Conservation (phyloP, 2,329 filamentous ascomycete species). For the Kalaharituber pfeilii region DNA sequence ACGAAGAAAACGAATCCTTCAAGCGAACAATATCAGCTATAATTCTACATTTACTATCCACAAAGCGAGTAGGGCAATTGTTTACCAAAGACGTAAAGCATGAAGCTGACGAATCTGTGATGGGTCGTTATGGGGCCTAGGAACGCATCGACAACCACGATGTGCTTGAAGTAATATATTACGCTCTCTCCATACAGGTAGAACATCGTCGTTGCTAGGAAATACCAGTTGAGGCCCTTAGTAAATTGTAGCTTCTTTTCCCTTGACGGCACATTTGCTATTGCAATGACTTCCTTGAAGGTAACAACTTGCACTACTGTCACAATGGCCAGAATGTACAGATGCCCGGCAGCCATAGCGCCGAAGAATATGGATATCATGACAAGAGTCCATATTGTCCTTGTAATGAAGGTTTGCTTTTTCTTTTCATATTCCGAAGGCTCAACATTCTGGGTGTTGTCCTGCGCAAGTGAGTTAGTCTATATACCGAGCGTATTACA, state of each 20-base stretch:
- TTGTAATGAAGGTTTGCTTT: conserved; percentile 90
- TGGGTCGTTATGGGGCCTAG: conserved; percentile 87
- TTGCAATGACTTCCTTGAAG: conserved; percentile 98
- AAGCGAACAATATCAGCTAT: neutral
- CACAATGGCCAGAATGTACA: conserved; percentile 88
- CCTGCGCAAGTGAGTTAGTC: neutral
- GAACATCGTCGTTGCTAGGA: conserved; percentile 97
- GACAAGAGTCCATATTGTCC: conserved; percentile 92
- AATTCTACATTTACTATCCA: neutral
- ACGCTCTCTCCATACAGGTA: conserved; percentile 97
- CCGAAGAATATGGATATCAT: conserved; percentile 92
- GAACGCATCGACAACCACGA: conserved; percentile 84
- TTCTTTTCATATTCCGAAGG: conserved; percentile 85
- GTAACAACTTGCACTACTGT: conserved; percentile 90
- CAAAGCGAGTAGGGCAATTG: neutral
- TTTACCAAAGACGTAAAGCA: conserved; percentile 91
- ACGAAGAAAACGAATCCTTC: conserved; percentile 97
- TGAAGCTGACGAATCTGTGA: conserved; percentile 96
- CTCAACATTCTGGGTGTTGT: neutral
- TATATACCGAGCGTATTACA: too few relatives aligned
- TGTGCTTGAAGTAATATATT: conserved; percentile 99
- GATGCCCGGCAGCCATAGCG: conserved; percentile 85
- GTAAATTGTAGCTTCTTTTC: conserved; percentile 83
- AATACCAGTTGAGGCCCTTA: conserved; percentile 98
- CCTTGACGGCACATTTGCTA: conserved; percentile 82